These are phyloP conservation scores for Lasiodiplodia citricola DNA, from an alignment of 2,329 filamentous ascomycete species.

Conservation along the genomic window DNA sequence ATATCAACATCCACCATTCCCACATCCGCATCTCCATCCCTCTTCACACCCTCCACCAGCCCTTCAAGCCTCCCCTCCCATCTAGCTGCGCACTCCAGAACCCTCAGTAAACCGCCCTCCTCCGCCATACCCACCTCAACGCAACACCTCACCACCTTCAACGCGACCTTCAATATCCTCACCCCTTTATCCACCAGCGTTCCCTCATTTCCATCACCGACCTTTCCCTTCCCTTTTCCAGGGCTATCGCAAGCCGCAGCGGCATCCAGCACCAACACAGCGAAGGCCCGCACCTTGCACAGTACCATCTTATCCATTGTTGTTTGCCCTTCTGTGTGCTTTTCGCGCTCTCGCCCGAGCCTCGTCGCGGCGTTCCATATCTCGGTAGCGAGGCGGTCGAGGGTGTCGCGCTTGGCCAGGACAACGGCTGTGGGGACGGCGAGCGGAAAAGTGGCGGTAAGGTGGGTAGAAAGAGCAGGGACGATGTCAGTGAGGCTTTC, in stretches of 20 bases:
- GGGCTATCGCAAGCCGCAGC: not conserved
- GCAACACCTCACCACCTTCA: constrained; percentile 69
- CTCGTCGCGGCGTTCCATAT: constrained; percentile 73
- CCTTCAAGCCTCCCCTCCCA: constrained; percentile 45
- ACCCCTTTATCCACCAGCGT: constrained; percentile 39
- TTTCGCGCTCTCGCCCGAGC: constrained; percentile 40
- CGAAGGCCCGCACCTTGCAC: constrained; percentile 51
- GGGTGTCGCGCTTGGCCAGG: constrained; percentile 48
- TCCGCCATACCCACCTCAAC: constrained; percentile 64
- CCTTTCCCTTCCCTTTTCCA: not conserved
- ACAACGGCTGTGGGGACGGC: constrained; percentile 32
- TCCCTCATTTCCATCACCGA: not conserved
- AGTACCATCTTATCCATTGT: not conserved
- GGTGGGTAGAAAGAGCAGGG: constrained; percentile 41
- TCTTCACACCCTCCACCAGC: constrained; percentile 7
- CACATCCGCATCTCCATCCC: constrained; percentile 25
- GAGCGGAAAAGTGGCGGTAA: constrained; percentile 45
- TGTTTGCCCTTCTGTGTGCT: not conserved
- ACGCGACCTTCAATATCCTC: constrained; percentile 68
- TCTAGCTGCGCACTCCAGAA: constrained; percentile 68
- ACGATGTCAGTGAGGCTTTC: constrained; percentile 2
- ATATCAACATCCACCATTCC: constrained; percentile 27
- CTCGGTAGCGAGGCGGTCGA: constrained; percentile 62
- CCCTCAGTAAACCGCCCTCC: constrained; percentile 62
- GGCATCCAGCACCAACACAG: constrained; percentile 69